phyloP scores from a whole-genome alignment of 2,329 filamentous ascomycete species.

The Dendrostoma leiphaemia region DNA sequence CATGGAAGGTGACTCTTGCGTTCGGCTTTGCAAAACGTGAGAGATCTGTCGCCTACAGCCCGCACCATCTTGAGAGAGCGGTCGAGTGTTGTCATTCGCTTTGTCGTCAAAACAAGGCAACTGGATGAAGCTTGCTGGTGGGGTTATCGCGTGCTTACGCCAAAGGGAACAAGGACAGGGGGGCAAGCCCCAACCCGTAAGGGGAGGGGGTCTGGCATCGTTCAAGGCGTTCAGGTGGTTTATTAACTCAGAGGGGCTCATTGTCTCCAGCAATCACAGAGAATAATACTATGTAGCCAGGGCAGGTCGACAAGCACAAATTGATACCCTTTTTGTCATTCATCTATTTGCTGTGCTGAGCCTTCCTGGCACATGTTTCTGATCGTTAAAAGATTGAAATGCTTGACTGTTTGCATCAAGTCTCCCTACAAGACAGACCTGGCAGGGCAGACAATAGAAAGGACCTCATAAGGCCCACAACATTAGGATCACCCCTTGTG shows the following conservation, averaged over 20 bases:
- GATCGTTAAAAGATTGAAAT: too few relatives aligned
- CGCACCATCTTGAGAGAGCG: too few relatives aligned
- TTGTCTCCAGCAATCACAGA: background rate
- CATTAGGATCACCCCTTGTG: too few relatives aligned
- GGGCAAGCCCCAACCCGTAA: background rate
- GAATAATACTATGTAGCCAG: background rate
- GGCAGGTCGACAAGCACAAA: slow-evolving; percentile 2
- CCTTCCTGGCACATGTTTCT: too few relatives aligned
- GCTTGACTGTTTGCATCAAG: too few relatives aligned
- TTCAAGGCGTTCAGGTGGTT: slow-evolving; percentile 3
- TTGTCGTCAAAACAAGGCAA: background rate
- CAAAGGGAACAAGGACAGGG: background rate
- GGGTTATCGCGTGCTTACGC: slow-evolving; percentile 15
- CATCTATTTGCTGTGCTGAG: background rate
- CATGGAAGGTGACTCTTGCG: background rate
- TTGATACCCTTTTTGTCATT: slow-evolving; percentile 10
- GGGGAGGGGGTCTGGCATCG: slow-evolving; percentile 11
- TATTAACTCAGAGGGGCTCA: background rate
- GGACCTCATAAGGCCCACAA: too few relatives aligned
- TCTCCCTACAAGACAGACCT: too few relatives aligned
- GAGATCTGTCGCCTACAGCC: too few relatives aligned
- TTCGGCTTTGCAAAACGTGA: background rate
- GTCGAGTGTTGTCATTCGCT: too few relatives aligned
- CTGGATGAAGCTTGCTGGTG: slow-evolving; percentile 1
- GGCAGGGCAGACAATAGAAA: too few relatives aligned